These are phyloP conservation scores for Stagonosporopsis cucurbitacearum DNA, from an alignment of 2,329 filamentous ascomycete genomes.

Conservation along the genomic window DNA sequence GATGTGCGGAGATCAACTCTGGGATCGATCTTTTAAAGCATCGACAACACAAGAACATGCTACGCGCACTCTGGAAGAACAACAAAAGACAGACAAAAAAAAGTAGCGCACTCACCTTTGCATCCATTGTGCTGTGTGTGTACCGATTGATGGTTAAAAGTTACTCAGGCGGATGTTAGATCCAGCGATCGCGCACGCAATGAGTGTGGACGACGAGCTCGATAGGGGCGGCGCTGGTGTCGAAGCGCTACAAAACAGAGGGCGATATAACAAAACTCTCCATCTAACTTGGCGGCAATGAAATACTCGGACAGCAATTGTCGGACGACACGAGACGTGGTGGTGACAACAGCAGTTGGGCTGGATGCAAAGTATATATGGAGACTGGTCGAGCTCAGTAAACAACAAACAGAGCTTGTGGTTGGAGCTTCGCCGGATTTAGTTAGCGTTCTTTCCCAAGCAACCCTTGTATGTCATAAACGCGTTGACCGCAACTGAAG, in stretches of 20 bases:
- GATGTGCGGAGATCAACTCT: background rate
- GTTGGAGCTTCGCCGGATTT: background rate
- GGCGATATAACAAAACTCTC: conserved; percentile 49
- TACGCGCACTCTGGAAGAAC: background rate
- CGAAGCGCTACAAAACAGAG: conserved; percentile 44
- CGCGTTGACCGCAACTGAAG: conserved; percentile 18
- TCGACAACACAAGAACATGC: conserved; percentile 5
- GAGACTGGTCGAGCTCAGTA: conserved; percentile 23
- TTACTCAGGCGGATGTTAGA: conserved; percentile 5
- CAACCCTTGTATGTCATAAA: conserved; percentile 17
- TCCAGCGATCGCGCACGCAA: conserved; percentile 19
- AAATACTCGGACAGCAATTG: conserved; percentile 45
- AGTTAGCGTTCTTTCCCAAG: conserved; percentile 15
- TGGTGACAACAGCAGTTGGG: conserved; percentile 34
- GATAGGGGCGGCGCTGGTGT: conserved; percentile 37
- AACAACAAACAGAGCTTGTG: conserved; percentile 21
- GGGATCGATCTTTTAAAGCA: conserved; percentile 1
- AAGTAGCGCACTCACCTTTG: conserved; percentile 48
- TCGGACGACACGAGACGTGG: conserved; percentile 35
- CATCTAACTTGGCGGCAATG: conserved; percentile 50
- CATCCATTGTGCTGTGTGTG: conserved; percentile 49
- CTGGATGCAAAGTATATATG: conserved; percentile 36
- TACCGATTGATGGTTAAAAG: conserved; percentile 29
- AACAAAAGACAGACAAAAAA: conserved; percentile 6
- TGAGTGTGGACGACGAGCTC: conserved; percentile 26